Evolutionary conservation across 2,329 filamentous ascomycete genomes (phyloP), one percentile per base, ranked within the genome.

Genomic region (Drechslera avenae): DNA sequence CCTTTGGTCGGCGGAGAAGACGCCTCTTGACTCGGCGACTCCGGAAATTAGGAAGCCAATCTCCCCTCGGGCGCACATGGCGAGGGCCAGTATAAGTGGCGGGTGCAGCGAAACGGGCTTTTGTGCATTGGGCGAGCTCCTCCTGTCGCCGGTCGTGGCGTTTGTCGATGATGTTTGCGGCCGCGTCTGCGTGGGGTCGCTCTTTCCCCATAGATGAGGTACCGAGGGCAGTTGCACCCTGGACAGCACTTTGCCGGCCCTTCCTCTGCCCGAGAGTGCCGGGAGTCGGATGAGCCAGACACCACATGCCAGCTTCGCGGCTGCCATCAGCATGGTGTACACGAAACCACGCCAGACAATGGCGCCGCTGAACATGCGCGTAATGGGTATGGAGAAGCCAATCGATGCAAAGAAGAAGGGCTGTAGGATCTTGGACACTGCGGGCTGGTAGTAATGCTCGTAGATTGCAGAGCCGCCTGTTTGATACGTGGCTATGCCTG

Each of bases 51-150:
- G 70, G 54, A 91, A 91, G 0, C 89, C 88, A 28, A 93, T 90
- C 67, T 94, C 89, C 0, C 89, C 89, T n/a, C 89, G 79, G 0
- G 89, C 84, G 0, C 88, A 82, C 89, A 93, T 93, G 2, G 83
- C 83, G 14, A 81, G 76, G 0, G 86, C 86, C 0, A 92, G 73
- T 2, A 92, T 84, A 0, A 81, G 78, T 0, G 85, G 80, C 0
- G 88, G 87, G 54, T 90, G 87, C 1, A 89, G 73, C 0, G 87
- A 90, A 3, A 80, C 71, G 0, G 85, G 82, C 39, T 81, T 83
- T 0, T 74, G 63, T 5, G 64, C 48, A 18, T 45, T 57, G 2
- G 51, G 43, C 6, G 59, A 64, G 35, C 54, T 58, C 12, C 60
- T 57, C 12, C 33, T 54, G 19, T 52, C 46, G 28, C 16, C 26